Evolutionary conservation across 176 grass and related monocot genomes (phyloP).

Genomic region (Oryza punctata): DNA sequence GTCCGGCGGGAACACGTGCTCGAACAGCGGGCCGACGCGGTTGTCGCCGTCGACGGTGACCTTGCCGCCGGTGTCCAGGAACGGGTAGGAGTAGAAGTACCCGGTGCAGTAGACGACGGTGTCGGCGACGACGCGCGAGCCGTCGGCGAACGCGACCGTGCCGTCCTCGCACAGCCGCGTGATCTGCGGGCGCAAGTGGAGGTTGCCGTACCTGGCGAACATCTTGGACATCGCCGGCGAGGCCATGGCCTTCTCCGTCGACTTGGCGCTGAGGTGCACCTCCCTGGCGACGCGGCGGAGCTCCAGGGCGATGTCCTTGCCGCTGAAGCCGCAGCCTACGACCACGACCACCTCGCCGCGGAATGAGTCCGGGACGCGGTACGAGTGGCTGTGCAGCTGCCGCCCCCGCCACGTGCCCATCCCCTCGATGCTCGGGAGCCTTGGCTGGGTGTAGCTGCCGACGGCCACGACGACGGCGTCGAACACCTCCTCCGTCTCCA

Average conservation of each 20-base stretch:
- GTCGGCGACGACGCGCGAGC: conserved; percentile 39
- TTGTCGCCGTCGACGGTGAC: conserved; percentile 25
- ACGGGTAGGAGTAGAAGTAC: conserved; percentile 23
- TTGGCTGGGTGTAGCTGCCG: conserved; percentile 33
- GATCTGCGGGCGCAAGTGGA: conserved; percentile 13
- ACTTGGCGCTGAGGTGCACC: conserved; percentile 24
- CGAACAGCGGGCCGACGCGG: conserved; percentile 42
- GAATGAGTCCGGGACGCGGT: conserved; percentile 28
- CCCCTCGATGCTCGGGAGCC: conserved; percentile 18
- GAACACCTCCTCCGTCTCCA: conserved; percentile 19
- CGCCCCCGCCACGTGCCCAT: conserved; percentile 20
- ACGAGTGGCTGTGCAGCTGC: conserved; percentile 37
- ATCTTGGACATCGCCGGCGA: conserved; percentile 5
- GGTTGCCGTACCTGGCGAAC: neutral
- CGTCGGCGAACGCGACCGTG: conserved; percentile 14
- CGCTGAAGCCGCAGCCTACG: neutral
- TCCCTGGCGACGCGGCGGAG: conserved; percentile 24
- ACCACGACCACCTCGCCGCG: conserved; percentile 25
- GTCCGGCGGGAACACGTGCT: conserved; percentile 39
- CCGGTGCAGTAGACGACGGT: conserved; percentile 45
- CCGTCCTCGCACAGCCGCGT: conserved; percentile 10
- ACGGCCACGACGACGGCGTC: conserved; percentile 34
- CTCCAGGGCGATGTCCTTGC: conserved; percentile 31
- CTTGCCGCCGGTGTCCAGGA: conserved; percentile 26
- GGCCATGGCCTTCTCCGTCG: neutral